These are phyloP conservation scores for Heterobasidion parviporum DNA, from an alignment of 1,284 basidiomycete species.

Conservation along the genomic window DNA sequence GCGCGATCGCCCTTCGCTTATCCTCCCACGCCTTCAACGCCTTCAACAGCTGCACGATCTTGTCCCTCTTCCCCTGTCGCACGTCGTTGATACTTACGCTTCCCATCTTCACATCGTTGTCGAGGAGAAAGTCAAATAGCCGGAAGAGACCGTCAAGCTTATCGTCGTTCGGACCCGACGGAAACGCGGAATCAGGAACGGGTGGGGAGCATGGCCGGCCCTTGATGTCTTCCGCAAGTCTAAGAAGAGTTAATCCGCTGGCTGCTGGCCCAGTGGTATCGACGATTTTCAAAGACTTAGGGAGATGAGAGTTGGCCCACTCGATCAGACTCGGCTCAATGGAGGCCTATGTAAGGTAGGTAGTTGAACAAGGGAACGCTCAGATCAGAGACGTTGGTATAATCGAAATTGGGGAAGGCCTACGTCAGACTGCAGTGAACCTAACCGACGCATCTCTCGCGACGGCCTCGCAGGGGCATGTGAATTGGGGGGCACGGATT, in stretches of 20 bases:
- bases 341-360: conserved; percentile 5
- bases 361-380: conserved; percentile 6
- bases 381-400: conserved; percentile 5
- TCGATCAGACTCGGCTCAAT: conserved; percentile 55
- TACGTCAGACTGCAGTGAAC: conserved; percentile 29
- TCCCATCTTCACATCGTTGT: conserved; percentile 84
- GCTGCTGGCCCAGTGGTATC: conserved; percentile 43
- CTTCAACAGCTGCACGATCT: conserved; percentile 69
- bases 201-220: conserved; percentile 58
- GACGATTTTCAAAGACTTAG: conserved; percentile 55
- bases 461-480: conserved; percentile 52
- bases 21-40: conserved; percentile 76
- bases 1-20: conserved; percentile 46
- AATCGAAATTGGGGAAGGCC: conserved; percentile 16
- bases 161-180: conserved; percentile 55
- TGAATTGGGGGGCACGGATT: neutral
- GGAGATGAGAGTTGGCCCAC: conserved; percentile 83
- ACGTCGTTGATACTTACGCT: conserved; percentile 89
- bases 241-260: conserved; percentile 65
- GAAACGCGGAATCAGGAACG: conserved; percentile 77
- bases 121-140: conserved; percentile 82
- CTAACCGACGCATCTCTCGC: conserved; percentile 46
- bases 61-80: conserved; percentile 68
- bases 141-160: conserved; percentile 85
- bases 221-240: conserved; percentile 70